Conservation (phyloP, 371 early-diverging fungal genomes). For the Circinella umbellata region DNA sequence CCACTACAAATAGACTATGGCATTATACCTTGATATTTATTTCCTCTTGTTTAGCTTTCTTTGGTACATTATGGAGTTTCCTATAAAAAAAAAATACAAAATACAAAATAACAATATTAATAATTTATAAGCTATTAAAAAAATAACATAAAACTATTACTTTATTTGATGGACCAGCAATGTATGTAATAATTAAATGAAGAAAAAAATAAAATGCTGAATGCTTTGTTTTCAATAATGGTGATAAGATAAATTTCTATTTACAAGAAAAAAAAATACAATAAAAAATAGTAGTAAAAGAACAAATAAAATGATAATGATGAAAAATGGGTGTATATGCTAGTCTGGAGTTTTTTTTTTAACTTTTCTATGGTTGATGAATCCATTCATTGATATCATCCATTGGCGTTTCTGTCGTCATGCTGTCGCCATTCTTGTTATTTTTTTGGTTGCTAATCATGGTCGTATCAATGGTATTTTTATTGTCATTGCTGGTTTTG, state of each 20-base stretch:
- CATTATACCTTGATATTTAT: slow-evolving; percentile 29
- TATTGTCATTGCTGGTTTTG: neutral
- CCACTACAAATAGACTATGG: slow-evolving; percentile 18
- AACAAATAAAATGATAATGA: no score
- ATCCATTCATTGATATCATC: slow-evolving; percentile 30
- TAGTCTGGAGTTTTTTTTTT: neutral
- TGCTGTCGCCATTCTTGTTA: slow-evolving; percentile 9
- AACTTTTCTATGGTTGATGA: slow-evolving; percentile 17
- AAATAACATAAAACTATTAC: no score
- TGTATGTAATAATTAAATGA: no score
- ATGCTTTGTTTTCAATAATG: no score
- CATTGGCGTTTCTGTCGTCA: no score
- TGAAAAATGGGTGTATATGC: no score
- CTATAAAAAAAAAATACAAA: slow-evolving; percentile 14
- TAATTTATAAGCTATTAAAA: no score
- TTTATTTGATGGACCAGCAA: no score
- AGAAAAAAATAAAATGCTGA: no score
- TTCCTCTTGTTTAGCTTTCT: slow-evolving; percentile 31
- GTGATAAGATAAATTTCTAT: neutral
- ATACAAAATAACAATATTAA: no score
- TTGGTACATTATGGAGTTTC: slow-evolving; percentile 43
- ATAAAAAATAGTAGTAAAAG: no score
- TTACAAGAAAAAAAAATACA: slow-evolving; percentile 1
- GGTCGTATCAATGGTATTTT: neutral
- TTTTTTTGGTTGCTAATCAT: neutral